Evolutionary conservation across 176 grass and related monocot species (phyloP).

Genomic region (Eleusine indica): DNA sequence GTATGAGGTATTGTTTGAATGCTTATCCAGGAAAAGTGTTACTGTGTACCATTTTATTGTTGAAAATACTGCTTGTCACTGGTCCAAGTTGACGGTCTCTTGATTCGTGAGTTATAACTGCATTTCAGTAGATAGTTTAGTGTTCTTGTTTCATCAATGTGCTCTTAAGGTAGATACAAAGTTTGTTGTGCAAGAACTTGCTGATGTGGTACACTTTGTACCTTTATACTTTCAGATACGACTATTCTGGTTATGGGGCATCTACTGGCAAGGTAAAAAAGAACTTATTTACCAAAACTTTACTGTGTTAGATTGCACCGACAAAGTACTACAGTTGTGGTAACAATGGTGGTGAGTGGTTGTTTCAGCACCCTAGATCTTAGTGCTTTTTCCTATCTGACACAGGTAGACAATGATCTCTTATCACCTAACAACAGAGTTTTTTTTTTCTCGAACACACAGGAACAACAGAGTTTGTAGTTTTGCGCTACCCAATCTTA

Average conservation of each 20-base stretch:
- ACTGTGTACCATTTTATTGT: neutral
- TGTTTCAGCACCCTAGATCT: slow-evolving; percentile 1
- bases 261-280: slow-evolving; percentile 77
- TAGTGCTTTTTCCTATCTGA: neutral
- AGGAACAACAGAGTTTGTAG: slow-evolving; percentile 1
- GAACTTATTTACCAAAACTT: slow-evolving; percentile 16
- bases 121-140: neutral
- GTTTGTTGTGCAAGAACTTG: neutral
- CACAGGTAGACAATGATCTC: neutral
- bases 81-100: neutral
- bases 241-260: slow-evolving; percentile 96
- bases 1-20: neutral
- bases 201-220: slow-evolving; percentile 33
- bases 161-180: slow-evolving; percentile 12
- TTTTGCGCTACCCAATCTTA: slow-evolving; percentile 18
- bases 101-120: slow-evolving; percentile 22
- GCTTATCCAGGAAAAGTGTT: neutral
- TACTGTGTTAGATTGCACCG: slow-evolving; percentile 13
- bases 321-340: neutral
- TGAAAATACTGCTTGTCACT: slow-evolving; percentile 7
- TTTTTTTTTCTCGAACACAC: neutral
- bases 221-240: slow-evolving; percentile 70
- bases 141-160: neutral
- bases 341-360: neutral
- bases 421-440: slow-evolving; percentile 20